Conservation (phyloP, 2,329 filamentous ascomycete genomes). For the Phialophora verrucosa region DNA sequence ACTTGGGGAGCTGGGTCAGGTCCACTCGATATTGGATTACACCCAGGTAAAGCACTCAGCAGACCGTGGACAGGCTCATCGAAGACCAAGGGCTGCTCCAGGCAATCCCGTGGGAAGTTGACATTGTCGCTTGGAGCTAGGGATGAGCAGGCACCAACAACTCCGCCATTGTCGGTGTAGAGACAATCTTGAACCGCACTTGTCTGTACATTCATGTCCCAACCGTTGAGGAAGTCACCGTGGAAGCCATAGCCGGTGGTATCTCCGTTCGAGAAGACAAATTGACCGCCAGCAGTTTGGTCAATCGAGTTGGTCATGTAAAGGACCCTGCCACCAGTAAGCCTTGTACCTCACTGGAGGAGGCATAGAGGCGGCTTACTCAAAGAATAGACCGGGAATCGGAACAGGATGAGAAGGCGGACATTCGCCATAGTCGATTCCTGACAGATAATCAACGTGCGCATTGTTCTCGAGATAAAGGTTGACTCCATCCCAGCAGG, state of each 20-base stretch:
- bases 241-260: slow-evolving; percentile 61
- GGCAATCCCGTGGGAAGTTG: slow-evolving; percentile 57
- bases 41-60: slow-evolving; percentile 40
- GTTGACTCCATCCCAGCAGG: slow-evolving; percentile 82
- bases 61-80: slow-evolving; percentile 41
- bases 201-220: slow-evolving; percentile 70
- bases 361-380: slow-evolving; percentile 57
- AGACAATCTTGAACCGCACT: slow-evolving; percentile 70
- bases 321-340: slow-evolving; percentile 60
- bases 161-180: slow-evolving; percentile 59
- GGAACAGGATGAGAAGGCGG: slow-evolving; percentile 71
- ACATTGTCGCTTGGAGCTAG: slow-evolving; percentile 61
- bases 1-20: slow-evolving; percentile 44
- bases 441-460: slow-evolving; percentile 78
- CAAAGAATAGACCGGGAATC: slow-evolving; percentile 77
- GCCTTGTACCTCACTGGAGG: slow-evolving; percentile 35
- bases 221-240: slow-evolving; percentile 72
- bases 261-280: slow-evolving; percentile 57
- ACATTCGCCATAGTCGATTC: slow-evolving; percentile 78
- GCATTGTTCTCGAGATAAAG: slow-evolving; percentile 60
- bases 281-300: slow-evolving; percentile 63
- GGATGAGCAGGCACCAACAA: slow-evolving; percentile 64
- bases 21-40: slow-evolving; percentile 40
- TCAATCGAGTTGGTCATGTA: slow-evolving; percentile 36
- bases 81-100: slow-evolving; percentile 53